Evolutionary conservation across 1,139 yeast species (phyloP), one percentile per base, ranked within the genome.

Genomic region (Geotrichum citri-aurantii): DNA sequence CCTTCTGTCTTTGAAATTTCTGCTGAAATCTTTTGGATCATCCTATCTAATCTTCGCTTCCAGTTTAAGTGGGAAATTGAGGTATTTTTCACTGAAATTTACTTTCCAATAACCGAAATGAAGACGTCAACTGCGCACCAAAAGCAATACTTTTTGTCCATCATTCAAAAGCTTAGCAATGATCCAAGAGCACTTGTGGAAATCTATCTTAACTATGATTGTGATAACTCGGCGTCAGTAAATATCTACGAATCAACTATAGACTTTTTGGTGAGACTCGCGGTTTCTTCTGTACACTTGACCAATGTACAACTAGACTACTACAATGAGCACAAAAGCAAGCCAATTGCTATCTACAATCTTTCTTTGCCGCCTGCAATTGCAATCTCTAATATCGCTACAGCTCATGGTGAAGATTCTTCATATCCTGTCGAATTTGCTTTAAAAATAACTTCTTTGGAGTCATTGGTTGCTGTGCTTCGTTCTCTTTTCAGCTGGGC

Each of bases 141-240:
- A 73, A 92, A 93, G 71, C 81, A 95, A 68, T 92, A 90, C 66
- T 81, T 93, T 64, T 77, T 95, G 63, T 83, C 88, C 12, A 81
- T 93, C 24, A 80, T 95, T 40, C 88, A 88, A 66, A 80, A 95
- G 64, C 74, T 93, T 50, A 88, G 96, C 69, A 85, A 84, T 64
- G 97, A 93, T 72, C 96, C 98, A 42, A 80, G 96, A 64, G 87
- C 95, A 46, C 78, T 95, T 61, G 90, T 95, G 61, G 99, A 95
- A 73, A 84, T 93, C 63, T 95, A 93, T 69, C 80, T 95, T 68
- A 95, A 95, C 72, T 95, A 93, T 72, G 99, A 95, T 72, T 95
- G 99, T 75, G 97, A 91, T 70, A 67, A 73, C 14, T 80, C 86
- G 21, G 77, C 82, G 5, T 81, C 86, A 79, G 89, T 96, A 52